Percentiles rank a stretch among this genome's conserved stretches.
phyloP scores from a whole-genome alignment of 768 basidiomycete genomes.

The Hygrocybe punicea region DNA sequence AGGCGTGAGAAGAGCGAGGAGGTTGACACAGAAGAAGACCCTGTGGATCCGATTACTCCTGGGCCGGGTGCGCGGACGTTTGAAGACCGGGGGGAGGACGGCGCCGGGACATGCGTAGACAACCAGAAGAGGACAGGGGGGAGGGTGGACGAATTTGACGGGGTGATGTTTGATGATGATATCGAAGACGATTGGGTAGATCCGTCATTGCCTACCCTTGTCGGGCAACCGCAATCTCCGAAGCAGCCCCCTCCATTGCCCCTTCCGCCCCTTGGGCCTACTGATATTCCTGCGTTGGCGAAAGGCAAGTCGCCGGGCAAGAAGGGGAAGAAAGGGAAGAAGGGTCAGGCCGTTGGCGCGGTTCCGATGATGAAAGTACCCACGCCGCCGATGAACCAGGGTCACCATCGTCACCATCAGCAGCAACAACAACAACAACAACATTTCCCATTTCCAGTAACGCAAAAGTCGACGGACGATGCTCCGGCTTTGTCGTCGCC shows the following conservation, averaged over 20 bases:
- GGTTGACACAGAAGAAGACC: constrained; percentile 69
- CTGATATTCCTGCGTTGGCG: constrained; percentile 9
- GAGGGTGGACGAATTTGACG: constrained; percentile 27
- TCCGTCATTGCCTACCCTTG: constrained; percentile 44
- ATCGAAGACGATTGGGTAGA: constrained; percentile 69
- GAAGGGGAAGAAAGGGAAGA: constrained; percentile 39
- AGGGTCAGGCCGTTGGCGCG: constrained; percentile 34
- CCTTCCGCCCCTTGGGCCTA: constrained; percentile 3
- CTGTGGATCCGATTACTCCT: constrained; percentile 67
- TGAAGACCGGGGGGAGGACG: constrained; percentile 24
- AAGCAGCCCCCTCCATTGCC: constrained; percentile 1
- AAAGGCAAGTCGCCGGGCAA: constrained; percentile 12
- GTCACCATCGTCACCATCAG: constrained; percentile 32
- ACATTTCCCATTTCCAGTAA: constrained; percentile 66
- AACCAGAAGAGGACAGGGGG: constrained; percentile 15
- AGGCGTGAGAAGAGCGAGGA: constrained; percentile 48
- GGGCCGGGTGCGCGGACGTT: constrained; percentile 46
- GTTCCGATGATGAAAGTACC: constrained; percentile 36
- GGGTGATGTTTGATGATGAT: constrained; percentile 25
- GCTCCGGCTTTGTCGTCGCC: constrained; percentile 11
- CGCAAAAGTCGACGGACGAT: constrained; percentile 29
- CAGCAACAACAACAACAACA: too few species aligned
- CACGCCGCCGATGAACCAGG: constrained; percentile 35
- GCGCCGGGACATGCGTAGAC: neutral
- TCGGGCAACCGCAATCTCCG: constrained; percentile 10